Base-by-base conservation (phyloP, 1,284 basidiomycete species). In the Trametes sp. region DNA sequence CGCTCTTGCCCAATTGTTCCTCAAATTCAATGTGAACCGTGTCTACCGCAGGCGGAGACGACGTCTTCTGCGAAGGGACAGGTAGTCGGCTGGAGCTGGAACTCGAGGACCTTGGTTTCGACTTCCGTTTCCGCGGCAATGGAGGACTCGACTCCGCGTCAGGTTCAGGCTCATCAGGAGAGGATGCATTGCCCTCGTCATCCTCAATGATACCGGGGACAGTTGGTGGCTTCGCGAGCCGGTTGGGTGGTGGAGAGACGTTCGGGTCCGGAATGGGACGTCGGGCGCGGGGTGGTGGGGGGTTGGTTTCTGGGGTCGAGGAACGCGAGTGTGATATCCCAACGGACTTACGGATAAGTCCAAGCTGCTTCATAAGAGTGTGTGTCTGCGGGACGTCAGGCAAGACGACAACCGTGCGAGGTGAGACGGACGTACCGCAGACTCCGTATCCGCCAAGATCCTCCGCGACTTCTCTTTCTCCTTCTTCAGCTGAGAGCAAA, bases 381-480 rank as follows among this genome's bases (percentile, higher is more conserved):
- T 84, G 80, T 13, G 87, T 85, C 89, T 91, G 64, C 28, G 41
- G 53, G 21, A 55, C 57, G 46, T 26, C 62, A 60, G 61, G 42
- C 42, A 49, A 42, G 58, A 42, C 35, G 36, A 26, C 11, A 33
- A 46, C 42, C 59, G 51, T 38, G 38, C 28, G 46, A 54, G 26
- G n/a, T 54, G 19, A 58, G 38, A 26, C 13, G 41, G 24, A 80
- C 89, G 73, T 76, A 93, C 92, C 66, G 90, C 89, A 63, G 82
- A 78, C 74, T 93, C 92, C 41, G 90, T 84, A 70, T 92, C 89
- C 19, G 82, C 79, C 70, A 93, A 80, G 64, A 93, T 77, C 73
- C 84, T 87, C 68, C 84, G 80, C 26, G 90, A 89, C 76, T 87
- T 92, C 74, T 90, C 89, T 58, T 85, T 84, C 75, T 93, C 92